Base-by-base conservation (phyloP, 225 moss, liverwort and hornwort species). In the Straminergon stramineum region DNA sequence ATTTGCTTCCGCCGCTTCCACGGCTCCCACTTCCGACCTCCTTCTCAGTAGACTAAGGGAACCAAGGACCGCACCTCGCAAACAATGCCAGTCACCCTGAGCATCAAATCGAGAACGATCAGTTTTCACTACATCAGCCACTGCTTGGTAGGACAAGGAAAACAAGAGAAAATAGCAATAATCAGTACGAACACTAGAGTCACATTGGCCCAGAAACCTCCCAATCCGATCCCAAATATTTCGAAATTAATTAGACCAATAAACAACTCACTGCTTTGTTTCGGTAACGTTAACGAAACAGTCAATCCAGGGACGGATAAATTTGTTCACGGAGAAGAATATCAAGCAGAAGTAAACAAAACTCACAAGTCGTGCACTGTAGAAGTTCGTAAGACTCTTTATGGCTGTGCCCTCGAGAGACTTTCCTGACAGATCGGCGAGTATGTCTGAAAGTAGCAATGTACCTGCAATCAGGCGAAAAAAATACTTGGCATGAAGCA, bases 51-150 rank as follows among this genome's bases (percentile, higher is more conserved):
- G 91, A 87, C 92, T 93, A 83, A 94, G 91, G 35, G 91, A 94
- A 74, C 97, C 97, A 84, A 96, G 91, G 35, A 97, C 90, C 71
- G 96, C 95, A 87, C 94, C 95, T 77, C 95, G 95, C 89, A 97
- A 89, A 92, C 94, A 96, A 88, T 95, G 96, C 97, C 96, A 97
- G 84, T 97, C 97, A 89, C 89, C 95, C 97, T 97, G 93, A 65
- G 87, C 90, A 88, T 64, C 41, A 66, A 75, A 75, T 52, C 61
- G 23, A 34, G 76, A 84, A 90, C 52, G 52, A 84, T 80, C 48
- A 89, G 48, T 79, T 66, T 74, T 75, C 85, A 71, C 31, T 65
- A 66, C 57, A 85, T 74, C 51, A 85, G 9, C 34, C 85, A 80
- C 75, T 71, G 26, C 73, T 48, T 60, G 87, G 77, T 76, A 67